Base-by-base conservation (phyloP, 1,284 basidiomycete genomes). In the Bjerkandera adusta region DNA sequence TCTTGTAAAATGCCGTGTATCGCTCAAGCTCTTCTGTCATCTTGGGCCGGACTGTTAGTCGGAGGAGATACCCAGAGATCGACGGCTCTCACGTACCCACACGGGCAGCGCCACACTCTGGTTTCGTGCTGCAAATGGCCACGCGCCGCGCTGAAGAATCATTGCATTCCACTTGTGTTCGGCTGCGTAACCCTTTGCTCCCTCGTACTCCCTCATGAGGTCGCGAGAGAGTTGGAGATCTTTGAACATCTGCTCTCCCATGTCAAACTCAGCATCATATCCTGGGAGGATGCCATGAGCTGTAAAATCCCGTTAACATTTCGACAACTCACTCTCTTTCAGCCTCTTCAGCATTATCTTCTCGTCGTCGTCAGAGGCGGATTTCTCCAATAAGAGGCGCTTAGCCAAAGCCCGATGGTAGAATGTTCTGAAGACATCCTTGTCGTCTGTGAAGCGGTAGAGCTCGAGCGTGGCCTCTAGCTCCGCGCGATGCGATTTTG, bases 361-460 rank as follows among this genome's bases (percentile, higher is more conserved):
- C 71, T 99, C 96, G 58, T 94, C 87, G 62, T 98, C 95, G 57
- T 93, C 85, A 5, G 86, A 91, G 0, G 96, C 95, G 43, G 87
- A 92, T 61, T 86, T 86, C 57, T 85, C 84, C 15, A 97, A 73
- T 30, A 99, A 70, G 46, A 99, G 64, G 30, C 96, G 80, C 70
- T 92, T 97, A 15, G 95, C 91, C 44, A 99, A 72, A 38, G 86
- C 83, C 7, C 90, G 83, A 61, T 91, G 89, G 68, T 98, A 99
- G 69, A 97, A 98, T 25, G 89, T 89, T 58, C 95, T 85, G 68
- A 97, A 97, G 15, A 94, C 90, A 59, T 96, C 92, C 64, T 91
- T 92, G 64, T 94, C 92, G 46, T 89, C 82, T 3, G 92, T 94
- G 64, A 85, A 97, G 36, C 93, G 76, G 66, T 97, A 96, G 38